phyloP scores from a whole-genome alignment of 2,329 filamentous ascomycete genomes.

The Talaromyces marneffei region DNA sequence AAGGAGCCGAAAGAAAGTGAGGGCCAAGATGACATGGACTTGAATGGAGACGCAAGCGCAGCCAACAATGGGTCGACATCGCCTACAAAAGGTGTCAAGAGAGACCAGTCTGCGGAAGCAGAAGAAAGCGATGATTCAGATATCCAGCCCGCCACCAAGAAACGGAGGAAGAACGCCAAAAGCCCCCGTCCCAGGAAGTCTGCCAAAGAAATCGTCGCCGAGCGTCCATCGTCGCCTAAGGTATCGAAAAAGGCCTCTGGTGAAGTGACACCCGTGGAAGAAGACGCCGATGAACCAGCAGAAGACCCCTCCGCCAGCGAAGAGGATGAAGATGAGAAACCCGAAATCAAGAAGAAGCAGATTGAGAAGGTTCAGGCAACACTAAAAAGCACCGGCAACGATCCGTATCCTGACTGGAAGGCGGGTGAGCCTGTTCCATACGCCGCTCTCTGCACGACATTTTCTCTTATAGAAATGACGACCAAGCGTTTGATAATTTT shows the following conservation, averaged over 20 bases:
- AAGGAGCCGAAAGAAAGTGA: conserved; percentile 19
- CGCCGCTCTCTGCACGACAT: conserved; percentile 87
- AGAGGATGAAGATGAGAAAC: conserved; percentile 59
- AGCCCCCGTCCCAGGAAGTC: conserved; percentile 22
- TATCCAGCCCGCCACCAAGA: conserved; percentile 57
- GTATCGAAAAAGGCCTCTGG: conserved; percentile 39
- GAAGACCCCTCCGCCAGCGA: conserved; percentile 43
- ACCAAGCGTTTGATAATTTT: conserved; percentile 84
- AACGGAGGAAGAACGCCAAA: conserved; percentile 27
- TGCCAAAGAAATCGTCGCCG: conserved; percentile 17
- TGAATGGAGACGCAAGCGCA: conserved; percentile 14
- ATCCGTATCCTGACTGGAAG: conserved; percentile 95
- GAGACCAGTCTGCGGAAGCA: conserved; percentile 34
- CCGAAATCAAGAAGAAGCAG: conserved; percentile 65
- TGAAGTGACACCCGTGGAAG: conserved; percentile 37
- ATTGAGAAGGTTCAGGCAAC: conserved; percentile 75
- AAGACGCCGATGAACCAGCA: conserved; percentile 31
- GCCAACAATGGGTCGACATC: conserved; percentile 14
- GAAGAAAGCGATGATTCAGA: conserved; percentile 50
- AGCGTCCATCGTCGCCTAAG: conserved; percentile 21
- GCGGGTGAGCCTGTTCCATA: conserved; percentile 85
- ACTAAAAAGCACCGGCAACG: conserved; percentile 61
- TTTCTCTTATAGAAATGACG: conserved; percentile 91
- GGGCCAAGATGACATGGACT: conserved; percentile 1
- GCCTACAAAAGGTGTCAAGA: conserved; percentile 29